A percentile compares a stretch with the other conserved stretches of the same genome.
Conservation (phyloP, 2,329 filamentous ascomycete genomes). For the Chalaropsis ovoidea region DNA sequence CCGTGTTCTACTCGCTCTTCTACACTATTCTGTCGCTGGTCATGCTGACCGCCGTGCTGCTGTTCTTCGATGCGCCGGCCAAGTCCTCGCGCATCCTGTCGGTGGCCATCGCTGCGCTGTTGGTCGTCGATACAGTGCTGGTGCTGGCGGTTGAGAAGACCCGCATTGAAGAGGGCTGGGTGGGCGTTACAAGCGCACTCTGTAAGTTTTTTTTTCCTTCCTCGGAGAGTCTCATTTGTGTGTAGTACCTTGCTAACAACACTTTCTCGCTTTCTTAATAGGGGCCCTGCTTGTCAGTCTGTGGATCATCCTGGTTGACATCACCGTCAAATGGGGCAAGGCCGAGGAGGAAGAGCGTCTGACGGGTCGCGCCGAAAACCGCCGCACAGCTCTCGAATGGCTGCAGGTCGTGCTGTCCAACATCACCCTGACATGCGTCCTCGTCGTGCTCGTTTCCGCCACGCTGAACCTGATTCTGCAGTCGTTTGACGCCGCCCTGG, state of each 20-base stretch:
- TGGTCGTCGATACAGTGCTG: slow-evolving; percentile 60
- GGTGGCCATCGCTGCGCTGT: slow-evolving; percentile 47
- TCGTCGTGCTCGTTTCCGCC: slow-evolving; percentile 64
- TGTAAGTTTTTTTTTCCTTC: slow-evolving; percentile 38
- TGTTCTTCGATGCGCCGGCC: slow-evolving; percentile 84
- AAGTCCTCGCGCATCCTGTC: slow-evolving; percentile 66
- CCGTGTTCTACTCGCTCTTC: slow-evolving; percentile 82
- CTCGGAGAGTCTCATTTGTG: no score
- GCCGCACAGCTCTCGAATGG: slow-evolving; percentile 77
- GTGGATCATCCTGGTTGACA: slow-evolving; percentile 70
- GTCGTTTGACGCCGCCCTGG: slow-evolving; percentile 64
- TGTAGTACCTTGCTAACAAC: not conserved
- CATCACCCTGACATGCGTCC: slow-evolving; percentile 58
- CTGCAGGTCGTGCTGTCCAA: slow-evolving; percentile 65
- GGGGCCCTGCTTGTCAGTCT: slow-evolving; percentile 67
- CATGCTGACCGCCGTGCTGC: slow-evolving; percentile 62
- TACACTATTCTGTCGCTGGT: slow-evolving; percentile 70
- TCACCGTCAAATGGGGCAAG: slow-evolving; percentile 84
- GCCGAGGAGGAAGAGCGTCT: slow-evolving; percentile 82
- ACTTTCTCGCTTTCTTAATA: slow-evolving; percentile 22
- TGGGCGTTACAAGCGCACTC: slow-evolving; percentile 73
- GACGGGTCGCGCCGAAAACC: slow-evolving; percentile 77
- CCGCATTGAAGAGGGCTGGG: slow-evolving; percentile 77
- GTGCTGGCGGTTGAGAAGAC: slow-evolving; percentile 65
- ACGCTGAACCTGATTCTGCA: slow-evolving; percentile 74